These are phyloP conservation scores for Cylindrotheca fusiformis DNA, from an alignment of 108 stramenopile species.

Conservation along the genomic window DNA sequence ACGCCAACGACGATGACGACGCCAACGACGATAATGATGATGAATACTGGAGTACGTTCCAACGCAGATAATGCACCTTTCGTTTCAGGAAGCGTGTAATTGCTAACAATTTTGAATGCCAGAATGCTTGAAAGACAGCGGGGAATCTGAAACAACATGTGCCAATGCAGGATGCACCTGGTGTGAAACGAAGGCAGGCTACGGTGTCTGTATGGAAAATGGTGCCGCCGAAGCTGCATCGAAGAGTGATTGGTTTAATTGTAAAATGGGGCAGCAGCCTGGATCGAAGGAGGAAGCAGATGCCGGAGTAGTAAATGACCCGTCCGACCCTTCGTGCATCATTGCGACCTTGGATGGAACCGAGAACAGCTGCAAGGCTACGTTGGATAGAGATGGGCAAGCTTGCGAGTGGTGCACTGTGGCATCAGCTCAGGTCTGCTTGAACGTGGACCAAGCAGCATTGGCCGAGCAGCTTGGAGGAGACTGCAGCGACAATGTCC, in stretches of 20 bases:
- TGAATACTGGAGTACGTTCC: too few species aligned
- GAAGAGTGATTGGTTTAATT: conserved; percentile 25
- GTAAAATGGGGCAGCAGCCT: conserved; percentile 23
- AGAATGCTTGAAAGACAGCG: conserved; percentile 31
- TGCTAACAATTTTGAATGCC: too few species aligned
- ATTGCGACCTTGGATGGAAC: conserved; percentile 18
- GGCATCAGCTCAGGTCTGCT: conserved; percentile 10
- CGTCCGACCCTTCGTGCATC: conserved; percentile 28
- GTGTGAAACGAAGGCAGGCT: conserved; percentile 34
- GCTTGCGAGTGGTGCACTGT: conserved; percentile 40
- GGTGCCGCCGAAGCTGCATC: conserved; percentile 25
- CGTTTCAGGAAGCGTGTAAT: too few species aligned
- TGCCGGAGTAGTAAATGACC: conserved; percentile 10
- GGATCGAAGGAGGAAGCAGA: conserved; percentile 22
- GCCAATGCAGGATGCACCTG: conserved; percentile 27
- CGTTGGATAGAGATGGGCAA: conserved; percentile 33
- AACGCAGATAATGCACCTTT: too few species aligned
- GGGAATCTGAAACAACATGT: conserved; percentile 14
- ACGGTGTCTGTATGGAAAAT: conserved; percentile 34
- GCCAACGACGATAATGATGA: conserved; percentile 15
- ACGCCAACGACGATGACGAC: conserved; percentile 8
- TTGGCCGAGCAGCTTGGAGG: conserved; percentile 27
- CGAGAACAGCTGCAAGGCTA: conserved; percentile 24
- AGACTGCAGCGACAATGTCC: conserved; percentile 3
- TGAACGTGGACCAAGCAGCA: conserved; percentile 24